Evolutionary conservation across 805 yeast genomes (phyloP), one percentile per base, ranked within the genome.

Genomic region (Monosporozyma yasuniensis): DNA sequence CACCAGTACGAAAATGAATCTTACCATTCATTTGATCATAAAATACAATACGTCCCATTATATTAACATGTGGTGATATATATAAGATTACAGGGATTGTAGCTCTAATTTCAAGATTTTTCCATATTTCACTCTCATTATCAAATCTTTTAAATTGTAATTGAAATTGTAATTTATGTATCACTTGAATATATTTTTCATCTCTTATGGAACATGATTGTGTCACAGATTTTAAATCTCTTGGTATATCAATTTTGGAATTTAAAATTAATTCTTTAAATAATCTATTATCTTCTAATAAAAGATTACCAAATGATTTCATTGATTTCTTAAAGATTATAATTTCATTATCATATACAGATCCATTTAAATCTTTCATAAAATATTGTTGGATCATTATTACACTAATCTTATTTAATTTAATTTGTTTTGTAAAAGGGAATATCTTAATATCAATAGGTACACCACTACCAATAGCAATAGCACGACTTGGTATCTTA

Each of bases 71-170:
- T 2, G 97, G 96, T 18, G 82, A 76, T 14, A 87, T 78, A 65
- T 79, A 85, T 19, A 86, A 62, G 30, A 74, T 74, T 4, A 90
- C 74, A 0, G 98, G 97, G 46, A 91, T 68, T 4, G 91, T 83
- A 0, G 96, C 96, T 25, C 96, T 74, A 48, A 91, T 73, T 66
- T 90, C 97, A 9, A 95, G 83, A 3, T 80, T 80, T 60, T 86
- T 93, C 4, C 90, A 90, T 60, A 91, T 2, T 89, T 89, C 56
- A 83, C 88, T 0, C n/a, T 84, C 79, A 61, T 34, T 42, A 7
- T 51, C 51, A 9, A 44, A 14, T 21, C 56, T 49, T 38, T 78
- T 67, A 56, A 90, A 72, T 6, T 82, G 79, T 46, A 90, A 79
- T 19, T 78, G 81, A 54, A 90, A 79, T 56, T 84, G 80, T 50